phyloP scores from a whole-genome alignment of 1,139 yeast species.

The Wickerhamomyces sp. region DNA sequence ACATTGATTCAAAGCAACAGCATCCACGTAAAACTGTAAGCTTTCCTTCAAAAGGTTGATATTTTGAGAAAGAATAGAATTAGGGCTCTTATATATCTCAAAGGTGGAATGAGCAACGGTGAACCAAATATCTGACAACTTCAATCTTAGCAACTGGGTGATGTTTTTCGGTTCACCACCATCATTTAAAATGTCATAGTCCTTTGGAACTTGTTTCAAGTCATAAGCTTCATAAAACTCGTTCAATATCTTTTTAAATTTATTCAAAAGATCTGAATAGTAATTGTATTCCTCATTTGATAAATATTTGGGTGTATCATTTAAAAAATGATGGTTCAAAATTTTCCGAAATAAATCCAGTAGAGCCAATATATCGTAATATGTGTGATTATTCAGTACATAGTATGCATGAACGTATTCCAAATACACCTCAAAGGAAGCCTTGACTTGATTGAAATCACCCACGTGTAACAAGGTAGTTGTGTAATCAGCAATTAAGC shows the following conservation, averaged over 20 bases:
- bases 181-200: conserved; percentile 1
- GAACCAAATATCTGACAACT: conserved; percentile 1
- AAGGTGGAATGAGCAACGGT: conserved; percentile 12
- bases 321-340: conserved; percentile 8
- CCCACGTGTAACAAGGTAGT: conserved; percentile 21
- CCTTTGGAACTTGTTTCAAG: conserved; percentile 2
- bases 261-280: conserved; percentile 16
- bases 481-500: conserved; percentile 29
- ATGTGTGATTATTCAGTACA: conserved; percentile 29
- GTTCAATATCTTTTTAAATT: conserved; percentile 8
- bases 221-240: conserved; percentile 12
- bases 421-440: conserved; percentile 40
- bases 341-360: conserved; percentile 9
- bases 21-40: not conserved
- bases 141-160: not conserved
- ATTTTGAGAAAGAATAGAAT: conserved; percentile 8
- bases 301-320: conserved; percentile 26
- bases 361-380: conserved; percentile 28
- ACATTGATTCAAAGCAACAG: not conserved
- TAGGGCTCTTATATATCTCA: conserved; percentile 7
- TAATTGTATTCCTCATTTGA: conserved; percentile 22
- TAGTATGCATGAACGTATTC: conserved; percentile 35
- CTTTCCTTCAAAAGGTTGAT: not conserved
- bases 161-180: not conserved
- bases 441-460: conserved; percentile 29